These are phyloP conservation scores for Colletotrichum lindemuthianum DNA, from an alignment of 2,329 filamentous ascomycete genomes.

Conservation along the genomic window DNA sequence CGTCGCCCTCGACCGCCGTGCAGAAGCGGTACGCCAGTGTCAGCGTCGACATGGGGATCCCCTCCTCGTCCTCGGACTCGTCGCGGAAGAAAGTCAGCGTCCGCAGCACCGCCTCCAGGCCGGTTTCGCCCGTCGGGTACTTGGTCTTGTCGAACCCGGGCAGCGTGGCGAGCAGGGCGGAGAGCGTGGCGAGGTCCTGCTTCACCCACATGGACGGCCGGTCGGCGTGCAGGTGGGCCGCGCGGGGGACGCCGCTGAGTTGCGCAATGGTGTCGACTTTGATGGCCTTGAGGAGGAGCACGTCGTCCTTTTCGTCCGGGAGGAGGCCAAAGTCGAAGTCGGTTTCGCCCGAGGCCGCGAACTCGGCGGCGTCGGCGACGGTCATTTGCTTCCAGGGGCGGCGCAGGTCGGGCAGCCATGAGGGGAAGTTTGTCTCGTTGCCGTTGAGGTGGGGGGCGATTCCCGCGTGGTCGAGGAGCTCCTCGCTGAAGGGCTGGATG, in stretches of 20 bases:
- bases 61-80: slow-evolving; percentile 7
- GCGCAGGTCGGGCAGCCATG: slow-evolving; percentile 34
- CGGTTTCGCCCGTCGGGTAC: slow-evolving; percentile 19
- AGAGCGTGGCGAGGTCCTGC: slow-evolving; percentile 20
- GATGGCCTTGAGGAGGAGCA: slow-evolving; percentile 28
- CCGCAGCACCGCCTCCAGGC: slow-evolving; percentile 19
- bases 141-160: slow-evolving; percentile 16
- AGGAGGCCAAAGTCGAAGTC: slow-evolving; percentile 35
- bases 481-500: slow-evolving; percentile 33
- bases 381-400: slow-evolving; percentile 33
- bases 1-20: slow-evolving; percentile 28
- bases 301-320: slow-evolving; percentile 25
- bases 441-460: slow-evolving; percentile 25
- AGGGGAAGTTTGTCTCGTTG: slow-evolving; percentile 15
- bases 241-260: slow-evolving; percentile 26
- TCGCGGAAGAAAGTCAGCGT: slow-evolving; percentile 33
- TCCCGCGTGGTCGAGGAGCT: slow-evolving; percentile 34
- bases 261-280: slow-evolving; percentile 27
- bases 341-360: slow-evolving; percentile 30
- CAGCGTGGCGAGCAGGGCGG: slow-evolving; percentile 4
- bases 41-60: slow-evolving; percentile 28
- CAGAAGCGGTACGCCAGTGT: slow-evolving; percentile 32
- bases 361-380: slow-evolving; percentile 33
- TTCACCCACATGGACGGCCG: slow-evolving; percentile 30
- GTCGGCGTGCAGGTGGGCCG: slow-evolving; percentile 29